Base-by-base conservation (phyloP, 768 basidiomycete species). In the Cantharellus anzutake region DNA sequence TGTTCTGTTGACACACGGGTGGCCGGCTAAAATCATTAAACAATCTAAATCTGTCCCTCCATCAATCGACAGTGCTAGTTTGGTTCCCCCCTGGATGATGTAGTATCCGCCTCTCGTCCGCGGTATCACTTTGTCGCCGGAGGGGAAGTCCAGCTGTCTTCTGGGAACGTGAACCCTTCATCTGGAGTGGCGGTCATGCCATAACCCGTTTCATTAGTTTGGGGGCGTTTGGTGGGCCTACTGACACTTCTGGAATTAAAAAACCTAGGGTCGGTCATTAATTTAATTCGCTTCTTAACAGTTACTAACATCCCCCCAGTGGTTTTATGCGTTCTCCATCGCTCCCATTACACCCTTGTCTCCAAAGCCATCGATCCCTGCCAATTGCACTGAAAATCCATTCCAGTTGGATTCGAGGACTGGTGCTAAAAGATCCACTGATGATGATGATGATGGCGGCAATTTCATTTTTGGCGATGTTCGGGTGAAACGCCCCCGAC, bases 321-420 rank as follows among this genome's bases (percentile, higher is more conserved):
- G 90, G 85, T 97, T 96, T 72, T 99, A 99, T 71, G 96, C 96
- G 2, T 98, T 97, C 70, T 82, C 80, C 35, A 86, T 99, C 57
- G 71, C 79, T 0, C 81, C 88, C 2, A 7, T 11, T 55, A 55
- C 75, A 51, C 69, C 72, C 34, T 65, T 73, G 3, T 64, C 71
- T 14, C 67, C 73, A 4, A 65, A 67, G 11, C 63, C 40, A 42
- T 67, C 74, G 20, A 74, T 66, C 3, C 85, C 86, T 14, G 66
- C 75, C 0, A 87, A 89, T 66, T 70, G 75, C 1, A 86, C 86
- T 0, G 73, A 68, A 34, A 63, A 62, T 11, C 68, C 66, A 42
- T 60, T 66, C 63, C 44, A 39, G 5, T 16, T 57, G 52, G 35
- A 62, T 11, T 65, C 69, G 11, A 66, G 68, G 2, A 70, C 68